These are phyloP conservation scores for Cladosporium velox DNA, from an alignment of 2,329 filamentous ascomycete genomes.

Conservation along the genomic window DNA sequence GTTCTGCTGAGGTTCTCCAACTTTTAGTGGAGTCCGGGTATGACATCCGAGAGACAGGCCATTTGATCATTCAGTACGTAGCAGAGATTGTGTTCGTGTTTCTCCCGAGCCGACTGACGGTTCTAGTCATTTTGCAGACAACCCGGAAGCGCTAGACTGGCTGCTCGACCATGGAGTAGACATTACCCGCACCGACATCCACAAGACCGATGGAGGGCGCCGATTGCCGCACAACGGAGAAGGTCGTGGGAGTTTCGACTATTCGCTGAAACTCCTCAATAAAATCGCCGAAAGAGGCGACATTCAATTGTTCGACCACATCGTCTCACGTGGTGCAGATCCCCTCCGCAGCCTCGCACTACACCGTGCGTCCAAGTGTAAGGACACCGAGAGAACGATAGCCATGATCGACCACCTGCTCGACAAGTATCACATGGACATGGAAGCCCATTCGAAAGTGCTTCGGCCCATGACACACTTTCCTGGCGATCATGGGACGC, in stretches of 20 bases:
- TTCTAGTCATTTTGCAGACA: constrained; percentile 14
- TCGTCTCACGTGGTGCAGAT: constrained; percentile 23
- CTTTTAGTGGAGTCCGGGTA: constrained; percentile 4
- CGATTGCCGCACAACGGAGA: not conserved
- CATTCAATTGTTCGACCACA: constrained; percentile 22
- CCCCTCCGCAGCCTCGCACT: constrained; percentile 20
- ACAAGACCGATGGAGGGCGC: not conserved
- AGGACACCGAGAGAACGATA: constrained; percentile 8
- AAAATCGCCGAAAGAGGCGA: constrained; percentile 22
- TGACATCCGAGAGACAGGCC: not conserved
- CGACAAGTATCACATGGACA: constrained; percentile 21
- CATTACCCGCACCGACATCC: constrained; percentile 1
- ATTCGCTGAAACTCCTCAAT: constrained; percentile 23
- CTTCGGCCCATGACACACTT: constrained; percentile 13
- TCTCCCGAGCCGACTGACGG: not conserved
- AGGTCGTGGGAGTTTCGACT: constrained; percentile 4
- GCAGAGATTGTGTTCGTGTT: no score
- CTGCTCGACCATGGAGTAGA: constrained; percentile 16
- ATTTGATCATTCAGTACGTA: not conserved
- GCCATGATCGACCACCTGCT: constrained; percentile 22
- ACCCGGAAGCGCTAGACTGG: constrained; percentile 17
- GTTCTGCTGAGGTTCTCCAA: not conserved
- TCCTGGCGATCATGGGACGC: constrained; percentile 16
- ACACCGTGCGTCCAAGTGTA: constrained; percentile 19
- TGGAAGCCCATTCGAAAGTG: constrained; percentile 20